Evolutionary conservation across 2,329 filamentous ascomycete genomes (phyloP).

Genomic region (Talaromyces sp.): DNA sequence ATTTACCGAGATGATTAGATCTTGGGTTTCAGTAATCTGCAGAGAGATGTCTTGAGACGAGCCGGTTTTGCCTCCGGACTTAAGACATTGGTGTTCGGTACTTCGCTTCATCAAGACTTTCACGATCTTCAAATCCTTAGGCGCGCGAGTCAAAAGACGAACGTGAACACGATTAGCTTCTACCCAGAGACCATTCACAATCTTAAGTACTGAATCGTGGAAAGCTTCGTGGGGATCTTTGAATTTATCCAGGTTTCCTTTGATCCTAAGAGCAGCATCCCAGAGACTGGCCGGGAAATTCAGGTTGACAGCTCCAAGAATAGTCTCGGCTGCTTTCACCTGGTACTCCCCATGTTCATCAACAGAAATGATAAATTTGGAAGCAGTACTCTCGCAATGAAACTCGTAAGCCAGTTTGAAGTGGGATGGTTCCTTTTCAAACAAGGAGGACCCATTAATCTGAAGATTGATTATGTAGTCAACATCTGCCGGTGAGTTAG

Average conservation of each 20-base stretch:
- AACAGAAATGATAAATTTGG: conserved; percentile 34
- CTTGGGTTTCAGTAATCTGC: conserved; percentile 44
- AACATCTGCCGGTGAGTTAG: conserved; percentile 44
- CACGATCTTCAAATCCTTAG: conserved; percentile 27
- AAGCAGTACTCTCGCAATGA: conserved; percentile 37
- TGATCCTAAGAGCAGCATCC: conserved; percentile 42
- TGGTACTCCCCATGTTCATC: conserved; percentile 32
- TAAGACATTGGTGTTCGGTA: conserved; percentile 34
- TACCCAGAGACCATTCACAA: conserved; percentile 40
- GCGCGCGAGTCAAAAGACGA: conserved; percentile 32
- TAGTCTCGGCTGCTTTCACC: conserved; percentile 28
- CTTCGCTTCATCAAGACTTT: conserved; percentile 40
- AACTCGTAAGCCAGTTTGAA: conserved; percentile 41
- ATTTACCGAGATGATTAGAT: conserved; percentile 32
- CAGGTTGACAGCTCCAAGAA: conserved; percentile 40
- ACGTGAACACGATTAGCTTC: conserved; percentile 28
- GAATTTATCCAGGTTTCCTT: conserved; percentile 29
- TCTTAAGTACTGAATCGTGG: conserved; percentile 30
- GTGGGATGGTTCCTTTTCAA: conserved; percentile 29
- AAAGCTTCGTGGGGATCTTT: conserved; percentile 26
- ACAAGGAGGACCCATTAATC: conserved; percentile 25
- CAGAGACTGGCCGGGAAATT: conserved; percentile 44
- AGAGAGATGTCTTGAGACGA: conserved; percentile 30
- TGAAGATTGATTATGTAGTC: conserved; percentile 42
- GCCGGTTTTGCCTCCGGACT: conserved; percentile 6